phyloP scores from a whole-genome alignment of 2,329 filamentous ascomycete genomes.

The Fusarium sp. region DNA sequence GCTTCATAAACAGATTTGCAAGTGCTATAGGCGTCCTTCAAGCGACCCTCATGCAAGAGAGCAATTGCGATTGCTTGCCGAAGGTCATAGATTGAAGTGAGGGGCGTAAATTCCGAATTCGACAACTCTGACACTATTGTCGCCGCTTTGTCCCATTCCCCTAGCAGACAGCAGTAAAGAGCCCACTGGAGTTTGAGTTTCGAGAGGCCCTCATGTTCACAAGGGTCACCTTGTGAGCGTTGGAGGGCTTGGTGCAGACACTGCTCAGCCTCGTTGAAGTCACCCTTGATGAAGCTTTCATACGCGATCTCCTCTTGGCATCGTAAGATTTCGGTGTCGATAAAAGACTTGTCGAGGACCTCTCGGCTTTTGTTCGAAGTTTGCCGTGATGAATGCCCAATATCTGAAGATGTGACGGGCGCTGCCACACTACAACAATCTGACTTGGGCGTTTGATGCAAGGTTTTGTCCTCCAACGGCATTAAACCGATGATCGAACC shows the following conservation, averaged over 20 bases:
- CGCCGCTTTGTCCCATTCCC: constrained; percentile 1
- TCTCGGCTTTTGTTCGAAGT: not conserved
- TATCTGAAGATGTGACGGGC: not conserved
- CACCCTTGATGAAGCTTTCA: not conserved
- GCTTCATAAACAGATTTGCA: not conserved
- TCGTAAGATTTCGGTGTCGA: not conserved
- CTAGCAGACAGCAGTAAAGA: constrained; percentile 4
- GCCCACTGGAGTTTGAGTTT: not conserved
- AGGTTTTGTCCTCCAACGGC: not conserved
- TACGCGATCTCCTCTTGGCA: not conserved
- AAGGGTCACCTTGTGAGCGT: not conserved
- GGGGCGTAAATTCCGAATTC: not conserved
- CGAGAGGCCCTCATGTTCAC: not conserved
- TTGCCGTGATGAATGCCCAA: not conserved
- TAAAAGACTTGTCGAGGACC: not conserved
- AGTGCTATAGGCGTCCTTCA: not conserved
- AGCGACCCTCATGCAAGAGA: not conserved
- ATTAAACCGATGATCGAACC: not conserved
- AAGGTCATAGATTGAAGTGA: not conserved
- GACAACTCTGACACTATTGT: not conserved
- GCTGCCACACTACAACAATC: not conserved
- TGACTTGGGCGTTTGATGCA: not conserved
- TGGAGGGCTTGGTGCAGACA: constrained; percentile 1
- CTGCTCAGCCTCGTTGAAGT: constrained; percentile 4
- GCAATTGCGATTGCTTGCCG: constrained; percentile 4